Conservation (phyloP, 179 eudicot species). For the Beta lomatogona region DNA sequence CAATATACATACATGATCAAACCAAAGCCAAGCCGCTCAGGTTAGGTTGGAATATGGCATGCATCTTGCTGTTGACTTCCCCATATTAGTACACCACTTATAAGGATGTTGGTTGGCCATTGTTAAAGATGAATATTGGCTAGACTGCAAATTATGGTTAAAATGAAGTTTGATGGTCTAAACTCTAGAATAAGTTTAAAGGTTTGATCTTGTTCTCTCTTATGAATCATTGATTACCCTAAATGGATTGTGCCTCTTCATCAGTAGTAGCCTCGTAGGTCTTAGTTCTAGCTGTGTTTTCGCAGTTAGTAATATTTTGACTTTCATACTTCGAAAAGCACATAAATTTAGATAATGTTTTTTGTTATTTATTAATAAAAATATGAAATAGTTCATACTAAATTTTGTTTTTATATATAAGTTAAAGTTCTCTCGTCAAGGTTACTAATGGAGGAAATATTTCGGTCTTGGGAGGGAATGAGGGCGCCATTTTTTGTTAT, state of each 20-base stretch:
- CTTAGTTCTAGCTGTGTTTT: too few species aligned
- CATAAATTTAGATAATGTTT: too few species aligned
- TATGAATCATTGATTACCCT: neutral
- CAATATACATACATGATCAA: too few species aligned
- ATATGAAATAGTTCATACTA: too few species aligned
- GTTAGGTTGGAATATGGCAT: neutral
- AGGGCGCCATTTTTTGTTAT: too few species aligned
- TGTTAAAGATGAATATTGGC: neutral
- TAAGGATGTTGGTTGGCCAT: neutral
- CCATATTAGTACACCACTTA: neutral
- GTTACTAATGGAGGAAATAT: too few species aligned
- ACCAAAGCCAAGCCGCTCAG: neutral
- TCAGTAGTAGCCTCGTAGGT: neutral
- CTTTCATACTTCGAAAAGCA: too few species aligned
- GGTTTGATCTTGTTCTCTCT: slow-evolving; percentile 1
- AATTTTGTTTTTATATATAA: too few species aligned
- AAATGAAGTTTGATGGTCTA: neutral
- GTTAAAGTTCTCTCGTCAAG: too few species aligned
- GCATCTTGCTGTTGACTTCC: neutral
- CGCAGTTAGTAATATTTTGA: too few species aligned
- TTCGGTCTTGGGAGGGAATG: too few species aligned
- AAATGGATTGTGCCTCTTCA: neutral
- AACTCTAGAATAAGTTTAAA: neutral
- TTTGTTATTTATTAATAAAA: too few species aligned
- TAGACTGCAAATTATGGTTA: neutral